Conservation (phyloP, 345 rosid species). For the Citropsis articulata region DNA sequence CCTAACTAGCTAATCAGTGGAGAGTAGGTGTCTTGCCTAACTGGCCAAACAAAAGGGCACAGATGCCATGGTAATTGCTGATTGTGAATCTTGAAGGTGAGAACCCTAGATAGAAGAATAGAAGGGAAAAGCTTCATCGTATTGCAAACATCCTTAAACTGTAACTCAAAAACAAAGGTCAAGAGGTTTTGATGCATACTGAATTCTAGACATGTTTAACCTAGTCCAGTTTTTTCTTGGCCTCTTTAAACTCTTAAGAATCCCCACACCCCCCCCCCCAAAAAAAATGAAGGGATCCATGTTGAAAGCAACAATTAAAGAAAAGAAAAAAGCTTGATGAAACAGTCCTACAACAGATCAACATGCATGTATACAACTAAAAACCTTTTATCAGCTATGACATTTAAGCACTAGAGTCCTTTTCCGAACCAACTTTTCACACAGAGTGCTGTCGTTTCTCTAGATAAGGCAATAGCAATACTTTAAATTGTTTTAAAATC, state of each 20-base stretch:
- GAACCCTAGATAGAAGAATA: not conserved
- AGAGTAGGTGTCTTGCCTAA: not conserved
- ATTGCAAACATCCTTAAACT: not conserved
- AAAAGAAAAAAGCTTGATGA: not conserved
- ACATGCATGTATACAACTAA: not conserved
- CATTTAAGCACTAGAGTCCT: not conserved
- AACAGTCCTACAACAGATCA: not conserved
- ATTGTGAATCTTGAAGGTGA: not conserved
- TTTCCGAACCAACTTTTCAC: not conserved
- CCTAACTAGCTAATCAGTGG: not conserved
- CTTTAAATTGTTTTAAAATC: not conserved
- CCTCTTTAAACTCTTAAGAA: not conserved
- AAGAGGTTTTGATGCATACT: not conserved
- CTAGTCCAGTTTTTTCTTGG: not conserved
- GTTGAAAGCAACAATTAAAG: not conserved
- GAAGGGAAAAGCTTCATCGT: not conserved
- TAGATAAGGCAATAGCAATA: not conserved
- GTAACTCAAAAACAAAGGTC: not conserved
- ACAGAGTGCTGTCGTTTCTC: not conserved
- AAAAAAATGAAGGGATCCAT: not conserved
- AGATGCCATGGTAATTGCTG: not conserved
- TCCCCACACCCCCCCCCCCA: too few relatives aligned
- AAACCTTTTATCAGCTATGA: not conserved
- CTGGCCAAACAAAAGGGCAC: not conserved
- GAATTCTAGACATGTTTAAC: not conserved